Evolutionary conservation across 805 yeast genomes (phyloP).

Genomic region (Ogataea naganishii): DNA sequence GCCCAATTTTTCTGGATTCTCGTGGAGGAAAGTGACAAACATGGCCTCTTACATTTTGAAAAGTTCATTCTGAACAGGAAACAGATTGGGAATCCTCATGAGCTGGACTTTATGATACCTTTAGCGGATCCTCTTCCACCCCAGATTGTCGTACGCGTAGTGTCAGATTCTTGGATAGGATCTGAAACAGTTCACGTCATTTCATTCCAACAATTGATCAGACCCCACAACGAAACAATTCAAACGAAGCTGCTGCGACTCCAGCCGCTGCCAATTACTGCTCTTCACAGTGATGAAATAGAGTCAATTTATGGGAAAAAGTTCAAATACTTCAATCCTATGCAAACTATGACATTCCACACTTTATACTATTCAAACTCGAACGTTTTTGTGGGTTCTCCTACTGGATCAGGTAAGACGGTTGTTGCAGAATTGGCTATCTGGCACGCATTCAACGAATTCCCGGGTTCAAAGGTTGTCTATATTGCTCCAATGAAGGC

Average conservation of each 20-base stretch:
- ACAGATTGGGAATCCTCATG: conserved; percentile 48
- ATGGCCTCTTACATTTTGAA: conserved; percentile 73
- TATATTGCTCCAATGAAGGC: conserved; percentile 91
- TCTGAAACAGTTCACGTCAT: conserved; percentile 68
- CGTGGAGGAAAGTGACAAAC: conserved; percentile 76
- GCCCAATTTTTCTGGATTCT: conserved; percentile 88
- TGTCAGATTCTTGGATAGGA: conserved; percentile 88
- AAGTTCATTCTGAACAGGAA: conserved; percentile 60
- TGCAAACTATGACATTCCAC: conserved; percentile 97
- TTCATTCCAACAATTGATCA: conserved; percentile 82
- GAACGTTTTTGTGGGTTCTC: conserved; percentile 90
- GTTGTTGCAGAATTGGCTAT: conserved; percentile 95
- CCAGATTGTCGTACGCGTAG: conserved; percentile 69
- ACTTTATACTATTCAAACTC: conserved; percentile 72
- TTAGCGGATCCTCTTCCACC: conserved; percentile 83
- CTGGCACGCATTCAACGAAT: conserved; percentile 88
- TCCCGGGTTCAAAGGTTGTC: conserved; percentile 73
- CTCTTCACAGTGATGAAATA: conserved; percentile 58
- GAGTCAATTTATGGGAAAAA: conserved; percentile 59
- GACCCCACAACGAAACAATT: conserved; percentile 81
- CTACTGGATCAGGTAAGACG: conserved; percentile 98
- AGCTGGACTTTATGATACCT: conserved; percentile 89
- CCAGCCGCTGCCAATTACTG: conserved; percentile 81
- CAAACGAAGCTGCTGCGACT: conserved; percentile 72
- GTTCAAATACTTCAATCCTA: conserved; percentile 89